phyloP scores from a whole-genome alignment of 2,329 filamentous ascomycete species.

The Lachnellula arida region DNA sequence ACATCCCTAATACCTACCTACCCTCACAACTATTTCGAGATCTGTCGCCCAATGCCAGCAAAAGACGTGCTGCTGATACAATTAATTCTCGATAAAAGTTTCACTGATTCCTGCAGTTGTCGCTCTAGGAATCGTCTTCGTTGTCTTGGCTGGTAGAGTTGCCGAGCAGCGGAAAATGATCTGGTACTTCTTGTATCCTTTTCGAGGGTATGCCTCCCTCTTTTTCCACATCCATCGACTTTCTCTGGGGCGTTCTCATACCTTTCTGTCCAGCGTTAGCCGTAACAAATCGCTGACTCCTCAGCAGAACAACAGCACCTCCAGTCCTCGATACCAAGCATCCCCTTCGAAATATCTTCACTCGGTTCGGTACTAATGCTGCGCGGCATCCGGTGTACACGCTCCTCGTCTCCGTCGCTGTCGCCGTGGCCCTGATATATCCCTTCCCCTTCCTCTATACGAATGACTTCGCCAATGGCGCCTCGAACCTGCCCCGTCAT shows the following conservation, averaged over 20 bases:
- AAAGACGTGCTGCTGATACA: neutral
- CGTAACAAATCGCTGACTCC: constrained; percentile 13
- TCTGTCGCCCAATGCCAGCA: neutral
- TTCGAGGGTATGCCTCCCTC: constrained; percentile 60
- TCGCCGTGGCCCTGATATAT: constrained; percentile 67
- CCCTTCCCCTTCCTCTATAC: constrained; percentile 72
- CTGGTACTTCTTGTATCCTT: constrained; percentile 73
- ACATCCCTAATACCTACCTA: too few species aligned
- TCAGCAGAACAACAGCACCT: constrained; percentile 64
- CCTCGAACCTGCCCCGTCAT: constrained; percentile 70
- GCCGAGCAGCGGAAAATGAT: constrained; percentile 46
- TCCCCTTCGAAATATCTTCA: constrained; percentile 59
- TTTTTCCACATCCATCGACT: too few species aligned
- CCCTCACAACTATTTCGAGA: neutral
- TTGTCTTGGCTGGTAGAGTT: constrained; percentile 16
- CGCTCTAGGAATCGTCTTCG: constrained; percentile 10
- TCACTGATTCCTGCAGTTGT: constrained; percentile 19
- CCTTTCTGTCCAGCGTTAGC: neutral
- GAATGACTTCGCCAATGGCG: constrained; percentile 65
- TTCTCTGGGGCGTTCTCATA: too few species aligned
- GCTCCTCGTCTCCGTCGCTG: constrained; percentile 68
- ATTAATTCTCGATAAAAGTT: neutral
- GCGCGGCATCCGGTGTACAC: constrained; percentile 70
- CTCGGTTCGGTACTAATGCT: constrained; percentile 65
- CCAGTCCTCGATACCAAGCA: constrained; percentile 60